Evolutionary conservation across 495 filamentous ascomycete species (phyloP).

Genomic region (Hyaloscypha variabilis): DNA sequence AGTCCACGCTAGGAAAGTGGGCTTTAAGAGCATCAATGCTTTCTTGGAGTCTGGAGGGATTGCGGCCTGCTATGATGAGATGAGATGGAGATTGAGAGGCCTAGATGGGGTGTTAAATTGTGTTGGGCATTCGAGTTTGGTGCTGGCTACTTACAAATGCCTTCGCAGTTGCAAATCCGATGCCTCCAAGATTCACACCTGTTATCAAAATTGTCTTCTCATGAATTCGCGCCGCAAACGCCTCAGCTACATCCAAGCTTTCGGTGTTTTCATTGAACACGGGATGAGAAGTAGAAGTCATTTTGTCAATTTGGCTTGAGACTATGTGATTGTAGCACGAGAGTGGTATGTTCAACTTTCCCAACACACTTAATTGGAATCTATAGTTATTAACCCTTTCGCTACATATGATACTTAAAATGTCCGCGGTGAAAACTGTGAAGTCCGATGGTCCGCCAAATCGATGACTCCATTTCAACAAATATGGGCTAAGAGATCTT

Average conservation of each 20-base stretch:
- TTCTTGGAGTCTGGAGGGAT: constrained; percentile 40
- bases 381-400: no score
- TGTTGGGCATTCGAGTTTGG: neutral
- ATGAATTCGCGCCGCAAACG: neutral
- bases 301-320: no score
- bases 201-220: constrained; percentile 2
- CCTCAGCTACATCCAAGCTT: constrained; percentile 1
- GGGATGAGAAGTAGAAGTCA: neutral
- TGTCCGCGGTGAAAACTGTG: neutral
- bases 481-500: neutral
- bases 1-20: constrained; percentile 40
- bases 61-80: constrained; percentile 46
- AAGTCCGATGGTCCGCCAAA: no score
- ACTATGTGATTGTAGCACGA: neutral
- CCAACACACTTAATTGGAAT: no score
- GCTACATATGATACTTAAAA: neutral
- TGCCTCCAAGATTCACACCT: constrained; percentile 5
- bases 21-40: constrained; percentile 39
- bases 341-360: no score
- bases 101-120: neutral
- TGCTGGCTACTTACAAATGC: constrained; percentile 2
- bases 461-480: neutral
- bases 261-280: constrained; percentile 2
- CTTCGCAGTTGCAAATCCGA: neutral
- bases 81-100: constrained; percentile 45